A percentile compares a stretch with the other conserved stretches of the same genome.
phyloP scores from a whole-genome alignment of 225 moss, liverwort and hornwort genomes.

The Marchantia paleacea region DNA sequence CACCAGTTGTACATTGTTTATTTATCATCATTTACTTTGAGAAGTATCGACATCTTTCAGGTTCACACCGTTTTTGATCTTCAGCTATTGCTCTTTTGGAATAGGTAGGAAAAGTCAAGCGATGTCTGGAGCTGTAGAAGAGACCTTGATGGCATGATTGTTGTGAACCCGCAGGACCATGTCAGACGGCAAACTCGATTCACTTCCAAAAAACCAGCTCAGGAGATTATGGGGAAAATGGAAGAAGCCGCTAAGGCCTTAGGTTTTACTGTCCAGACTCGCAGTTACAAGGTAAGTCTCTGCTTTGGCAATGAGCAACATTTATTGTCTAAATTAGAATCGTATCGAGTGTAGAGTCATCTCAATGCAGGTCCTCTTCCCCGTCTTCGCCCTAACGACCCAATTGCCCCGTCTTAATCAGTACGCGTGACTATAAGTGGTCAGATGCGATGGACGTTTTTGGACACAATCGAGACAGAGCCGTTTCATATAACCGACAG shows the following conservation, averaged over 20 bases:
- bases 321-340: neutral
- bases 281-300: constrained; percentile 75
- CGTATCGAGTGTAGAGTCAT: too few relatives aligned
- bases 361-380: too few relatives aligned
- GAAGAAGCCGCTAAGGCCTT: constrained; percentile 57
- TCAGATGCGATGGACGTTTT: neutral
- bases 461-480: neutral
- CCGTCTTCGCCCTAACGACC: too few relatives aligned
- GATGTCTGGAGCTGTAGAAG: neutral
- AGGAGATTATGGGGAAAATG: constrained; percentile 71
- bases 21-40: neutral
- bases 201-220: constrained; percentile 87
- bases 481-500: neutral
- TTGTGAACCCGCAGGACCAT: constrained; percentile 58
- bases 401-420: too few relatives aligned
- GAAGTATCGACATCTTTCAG: neutral
- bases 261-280: constrained; percentile 60
- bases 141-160: neutral
- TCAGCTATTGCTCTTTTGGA: neutral
- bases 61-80: neutral
- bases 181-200: constrained; percentile 98
- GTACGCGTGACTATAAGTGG: neutral
- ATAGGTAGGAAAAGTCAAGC: neutral
- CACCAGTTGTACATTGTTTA: neutral
- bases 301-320: neutral